Percentiles rank a stretch among this genome's conserved stretches.
phyloP scores from a whole-genome alignment of 495 filamentous ascomycete species.

The Penicillium herquei region DNA sequence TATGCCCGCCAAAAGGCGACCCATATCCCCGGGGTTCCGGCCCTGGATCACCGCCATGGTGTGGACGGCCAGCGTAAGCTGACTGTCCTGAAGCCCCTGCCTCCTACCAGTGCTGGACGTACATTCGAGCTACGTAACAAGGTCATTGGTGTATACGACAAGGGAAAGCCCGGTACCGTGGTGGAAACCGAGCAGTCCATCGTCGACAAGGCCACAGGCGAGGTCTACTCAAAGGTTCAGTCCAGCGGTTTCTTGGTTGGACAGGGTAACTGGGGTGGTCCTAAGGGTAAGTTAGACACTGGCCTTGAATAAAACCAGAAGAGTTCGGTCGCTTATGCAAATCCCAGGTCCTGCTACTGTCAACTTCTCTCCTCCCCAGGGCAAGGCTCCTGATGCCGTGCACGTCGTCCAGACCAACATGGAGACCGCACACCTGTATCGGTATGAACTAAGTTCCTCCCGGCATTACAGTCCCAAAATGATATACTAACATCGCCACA shows the following conservation, averaged over 20 bases:
- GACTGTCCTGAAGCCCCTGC: slow-evolving; percentile 74
- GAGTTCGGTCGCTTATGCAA: background rate
- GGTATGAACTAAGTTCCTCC: slow-evolving; percentile 29
- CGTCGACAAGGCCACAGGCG: slow-evolving; percentile 66
- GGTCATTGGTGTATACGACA: slow-evolving; percentile 87
- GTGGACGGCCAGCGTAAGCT: slow-evolving; percentile 86
- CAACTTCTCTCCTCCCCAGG: slow-evolving; percentile 72
- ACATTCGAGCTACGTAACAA: slow-evolving; percentile 76
- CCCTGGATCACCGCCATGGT: slow-evolving; percentile 68
- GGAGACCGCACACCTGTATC: slow-evolving; percentile 73
- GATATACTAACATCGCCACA: slow-evolving; percentile 1
- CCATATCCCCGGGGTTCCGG: slow-evolving; percentile 73
- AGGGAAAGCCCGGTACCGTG: slow-evolving; percentile 80
- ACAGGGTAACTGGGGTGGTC: slow-evolving; percentile 86
- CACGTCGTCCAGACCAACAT: slow-evolving; percentile 63
- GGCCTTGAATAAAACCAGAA: too few relatives aligned
- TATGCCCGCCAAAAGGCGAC: slow-evolving; percentile 60
- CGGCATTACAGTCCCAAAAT: background rate
- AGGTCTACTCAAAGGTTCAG: slow-evolving; percentile 67
- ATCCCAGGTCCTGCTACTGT: slow-evolving; percentile 61
- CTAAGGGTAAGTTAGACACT: slow-evolving; percentile 58
- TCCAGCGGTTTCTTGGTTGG: slow-evolving; percentile 76
- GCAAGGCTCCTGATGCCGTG: slow-evolving; percentile 70
- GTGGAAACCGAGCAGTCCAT: slow-evolving; percentile 77
- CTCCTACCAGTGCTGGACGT: slow-evolving; percentile 65